Base-by-base conservation (phyloP, 148 eudicot genomes). In the Linanthus parryae region DNA sequence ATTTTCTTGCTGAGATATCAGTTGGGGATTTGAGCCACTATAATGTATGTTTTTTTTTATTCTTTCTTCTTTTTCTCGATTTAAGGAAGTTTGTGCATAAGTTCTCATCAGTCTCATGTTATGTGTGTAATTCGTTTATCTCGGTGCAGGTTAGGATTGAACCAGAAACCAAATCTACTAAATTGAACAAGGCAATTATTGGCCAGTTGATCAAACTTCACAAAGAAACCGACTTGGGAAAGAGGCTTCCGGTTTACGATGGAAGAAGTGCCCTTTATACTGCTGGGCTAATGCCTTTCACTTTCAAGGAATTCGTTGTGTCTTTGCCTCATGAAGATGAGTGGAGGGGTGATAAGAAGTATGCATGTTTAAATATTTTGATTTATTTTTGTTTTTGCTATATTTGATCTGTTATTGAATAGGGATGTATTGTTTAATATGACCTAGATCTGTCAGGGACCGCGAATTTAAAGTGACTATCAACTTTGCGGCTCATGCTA, bases 221-320 rank as follows among this genome's bases (percentile, higher is more conserved):
- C 37, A 72, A 69, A 57, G 79, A 78, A 61, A 74, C 54, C 3
- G 76, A 82, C 45, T 75, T 82, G 59, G 84, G 88, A 18, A 55
- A 64, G 31, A 66, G 57, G 50, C 84, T 82, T 20, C 88, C 88
- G 15, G 84, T 75, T 50, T 82, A 78, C 64, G 88, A 82, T 67
- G 88, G 88, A 15, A 78, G 66, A 63, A 61, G 40, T 34, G 67
- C 69, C 52, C 71, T 82, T 26, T 82, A 82, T 50, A 78, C 84
- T 41, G 84, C 78, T 29, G 88, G 84, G 45, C 35, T 74, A 33
- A 44, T 82, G 41, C 88, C 88, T 10, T 82, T 82, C 48, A 74
- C 61, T 29, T 49, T 65, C 18, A 82, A 75, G 52, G 81, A 78
- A 44, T 78, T 82, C 54, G 46, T 21, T 2, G 64, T 82, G 22